Evolutionary conservation across 768 basidiomycete species (phyloP), one percentile per base, ranked within the genome.

Genomic region (Punctularia strigosozonata): DNA sequence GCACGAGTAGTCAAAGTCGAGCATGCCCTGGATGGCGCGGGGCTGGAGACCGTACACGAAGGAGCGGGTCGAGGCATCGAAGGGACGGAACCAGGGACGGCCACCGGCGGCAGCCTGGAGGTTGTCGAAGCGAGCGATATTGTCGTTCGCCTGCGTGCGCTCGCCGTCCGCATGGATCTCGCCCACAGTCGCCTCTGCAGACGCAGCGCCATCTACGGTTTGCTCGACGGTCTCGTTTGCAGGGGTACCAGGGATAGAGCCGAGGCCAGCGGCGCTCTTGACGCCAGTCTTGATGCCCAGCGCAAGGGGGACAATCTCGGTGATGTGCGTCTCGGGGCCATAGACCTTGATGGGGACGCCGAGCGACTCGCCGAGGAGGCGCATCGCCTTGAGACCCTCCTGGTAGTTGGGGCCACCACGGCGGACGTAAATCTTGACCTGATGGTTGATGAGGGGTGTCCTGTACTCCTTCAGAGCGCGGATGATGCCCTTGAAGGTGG

Each of bases 401-500:
- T 99, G 95, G 72, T 95, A 99, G 75, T 98, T 99, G 45, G 95
- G 95, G 12, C 94, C 94, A 59, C 92, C 94, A 57, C 94, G 90
- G 53, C 94, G 87, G 36, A 98, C 91, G 54, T 86, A 99, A 64
- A 98, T 97, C 63, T 79, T 81, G 63, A 97, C 92, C 40, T 77
- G 64, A 65, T 89, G 81, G 36, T 69, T 65, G 54, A 88, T 82
- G 46, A 98, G 75, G 39, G 77, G 80, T 31, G 71, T 65, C 69
- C 90, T 90, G 75, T 73, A 90, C 62, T 91, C 85, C 69, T 94
- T 83, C 48, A 99, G 73, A 14, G 95, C 92, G 32, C 80, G 85
- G 62, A 99, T 99, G 71, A 98, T 99, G 46, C 94, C 94, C 73
- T 98, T 97, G 84, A 99, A 99, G 43, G 94, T 98, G 7, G 94